These are phyloP conservation scores for Miscanthus lutarioriparius DNA, from an alignment of 176 grass and related monocot species.

Conservation along the genomic window DNA sequence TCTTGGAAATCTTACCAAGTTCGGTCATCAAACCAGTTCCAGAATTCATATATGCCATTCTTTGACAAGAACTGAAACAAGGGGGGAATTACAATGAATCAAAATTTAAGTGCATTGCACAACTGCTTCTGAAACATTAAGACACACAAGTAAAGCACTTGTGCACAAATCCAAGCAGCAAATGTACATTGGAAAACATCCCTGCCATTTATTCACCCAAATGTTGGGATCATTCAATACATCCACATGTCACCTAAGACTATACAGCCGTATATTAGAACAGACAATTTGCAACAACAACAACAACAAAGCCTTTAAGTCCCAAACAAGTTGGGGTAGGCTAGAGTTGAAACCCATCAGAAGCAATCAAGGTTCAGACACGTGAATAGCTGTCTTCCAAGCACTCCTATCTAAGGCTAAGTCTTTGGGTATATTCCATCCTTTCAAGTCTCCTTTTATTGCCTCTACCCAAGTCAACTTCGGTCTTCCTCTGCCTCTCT, in stretches of 20 bases:
- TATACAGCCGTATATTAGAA: background rate
- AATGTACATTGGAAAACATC: background rate
- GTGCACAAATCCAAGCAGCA: background rate
- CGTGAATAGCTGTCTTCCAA: too few relatives aligned
- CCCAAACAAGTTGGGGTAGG: too few relatives aligned
- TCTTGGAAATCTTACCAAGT: constrained; percentile 61
- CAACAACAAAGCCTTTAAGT: too few relatives aligned
- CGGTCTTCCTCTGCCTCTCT: too few relatives aligned
- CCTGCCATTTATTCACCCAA: background rate
- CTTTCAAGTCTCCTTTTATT: too few relatives aligned
- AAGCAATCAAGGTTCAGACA: too few relatives aligned
- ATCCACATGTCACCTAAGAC: background rate
- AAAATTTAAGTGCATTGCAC: background rate
- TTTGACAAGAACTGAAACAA: constrained; percentile 89
- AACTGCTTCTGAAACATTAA: background rate
- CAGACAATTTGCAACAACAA: background rate
- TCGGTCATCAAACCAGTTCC: constrained; percentile 99
- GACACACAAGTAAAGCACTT: background rate
- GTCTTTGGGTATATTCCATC: too few relatives aligned
- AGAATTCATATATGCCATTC: constrained; percentile 99
- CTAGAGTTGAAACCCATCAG: too few relatives aligned
- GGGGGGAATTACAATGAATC: background rate
- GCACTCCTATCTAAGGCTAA: too few relatives aligned
- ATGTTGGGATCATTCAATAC: background rate
- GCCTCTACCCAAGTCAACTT: too few relatives aligned